Percentiles rank a stretch among this genome's conserved stretches.
Evolutionary conservation across 2,329 filamentous ascomycete genomes (phyloP).

Genomic region (Alternaria sp.): DNA sequence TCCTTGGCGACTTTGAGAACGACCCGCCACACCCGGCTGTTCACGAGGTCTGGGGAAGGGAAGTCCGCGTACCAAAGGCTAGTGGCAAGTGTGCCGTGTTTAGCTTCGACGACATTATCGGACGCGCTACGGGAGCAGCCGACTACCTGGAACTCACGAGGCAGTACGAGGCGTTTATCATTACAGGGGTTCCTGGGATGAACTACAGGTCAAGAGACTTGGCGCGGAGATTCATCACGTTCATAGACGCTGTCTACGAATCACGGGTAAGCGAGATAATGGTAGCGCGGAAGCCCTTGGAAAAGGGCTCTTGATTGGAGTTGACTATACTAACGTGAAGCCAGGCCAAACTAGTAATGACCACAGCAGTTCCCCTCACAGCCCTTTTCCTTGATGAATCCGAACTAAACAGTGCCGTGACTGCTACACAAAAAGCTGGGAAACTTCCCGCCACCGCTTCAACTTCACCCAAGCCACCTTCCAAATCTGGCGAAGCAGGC

Average conservation of each 20-base stretch:
- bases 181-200: constrained; percentile 93
- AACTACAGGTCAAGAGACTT: constrained; percentile 84
- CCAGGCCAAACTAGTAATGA: constrained; percentile 93
- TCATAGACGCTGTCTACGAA: constrained; percentile 96
- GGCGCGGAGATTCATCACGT: constrained; percentile 93
- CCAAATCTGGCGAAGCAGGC: constrained; percentile 51
- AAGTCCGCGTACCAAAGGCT: constrained; percentile 85
- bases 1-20: constrained; percentile 82
- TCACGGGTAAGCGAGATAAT: constrained; percentile 56
- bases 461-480: constrained; percentile 3
- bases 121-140: constrained; percentile 85
- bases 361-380: constrained; percentile 82
- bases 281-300: neutral
- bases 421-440: constrained; percentile 50
- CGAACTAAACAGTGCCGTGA: constrained; percentile 58
- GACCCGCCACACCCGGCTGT: constrained; percentile 78
- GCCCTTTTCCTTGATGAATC: constrained; percentile 81
- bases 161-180: constrained; percentile 89
- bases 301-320: neutral
- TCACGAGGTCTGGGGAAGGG: constrained; percentile 90
- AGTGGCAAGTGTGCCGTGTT: constrained; percentile 91
- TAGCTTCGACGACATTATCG: constrained; percentile 90
- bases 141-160: constrained; percentile 94
- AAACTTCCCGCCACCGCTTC: constrained; percentile 51
- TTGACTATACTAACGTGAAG: neutral